phyloP scores from a whole-genome alignment of 768 basidiomycete species.

The Dacryopinax primogenitus region DNA sequence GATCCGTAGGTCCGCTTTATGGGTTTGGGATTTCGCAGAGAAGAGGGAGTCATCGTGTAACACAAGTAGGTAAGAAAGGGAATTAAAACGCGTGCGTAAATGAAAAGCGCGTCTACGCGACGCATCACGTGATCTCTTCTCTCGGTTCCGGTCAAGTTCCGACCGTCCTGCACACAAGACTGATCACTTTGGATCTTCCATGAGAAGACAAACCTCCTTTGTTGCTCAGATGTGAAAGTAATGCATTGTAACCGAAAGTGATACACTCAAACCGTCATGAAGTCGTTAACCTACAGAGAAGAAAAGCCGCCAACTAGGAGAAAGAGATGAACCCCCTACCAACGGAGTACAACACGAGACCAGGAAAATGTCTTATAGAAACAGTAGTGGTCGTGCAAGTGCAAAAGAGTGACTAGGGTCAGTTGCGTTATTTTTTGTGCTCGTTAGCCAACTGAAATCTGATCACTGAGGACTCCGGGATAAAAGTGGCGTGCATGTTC shows the following conservation, averaged over 20 bases:
- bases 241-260: not conserved
- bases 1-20: not conserved
- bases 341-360: not conserved
- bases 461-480: not conserved
- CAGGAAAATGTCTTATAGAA: not conserved
- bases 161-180: too few species aligned
- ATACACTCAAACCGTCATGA: not conserved
- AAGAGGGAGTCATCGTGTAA: not conserved
- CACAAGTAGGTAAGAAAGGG: not conserved
- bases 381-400: not conserved
- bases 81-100: too few species aligned
- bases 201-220: too few species aligned
- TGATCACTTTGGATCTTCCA: too few species aligned
- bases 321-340: not conserved
- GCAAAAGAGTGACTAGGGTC: not conserved
- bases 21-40: not conserved
- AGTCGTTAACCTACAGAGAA: not conserved
- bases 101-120: too few species aligned
- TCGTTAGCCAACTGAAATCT: not conserved
- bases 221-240: not conserved
- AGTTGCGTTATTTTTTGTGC: not conserved
- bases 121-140: not conserved
- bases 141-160: too few species aligned
- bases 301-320: not conserved
- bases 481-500: not conserved